Conservation (phyloP, 192 early-diverging fungal species). For the Chytriomyces confervae region DNA sequence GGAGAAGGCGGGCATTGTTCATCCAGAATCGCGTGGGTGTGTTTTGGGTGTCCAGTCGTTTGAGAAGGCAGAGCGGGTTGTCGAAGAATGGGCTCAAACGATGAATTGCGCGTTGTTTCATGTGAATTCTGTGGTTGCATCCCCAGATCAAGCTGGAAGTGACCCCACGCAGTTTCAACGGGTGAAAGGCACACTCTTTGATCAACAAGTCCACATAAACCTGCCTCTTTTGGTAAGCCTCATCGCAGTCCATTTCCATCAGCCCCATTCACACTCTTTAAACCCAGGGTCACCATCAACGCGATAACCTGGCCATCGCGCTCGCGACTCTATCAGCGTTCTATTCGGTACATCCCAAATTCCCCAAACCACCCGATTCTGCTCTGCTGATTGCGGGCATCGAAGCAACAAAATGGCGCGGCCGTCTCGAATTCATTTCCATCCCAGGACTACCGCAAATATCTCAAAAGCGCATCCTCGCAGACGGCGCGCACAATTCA, state of each 20-base stretch:
- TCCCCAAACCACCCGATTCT: conserved; percentile 19
- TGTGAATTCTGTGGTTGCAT: background rate
- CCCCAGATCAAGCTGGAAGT: background rate
- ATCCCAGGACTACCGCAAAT: background rate
- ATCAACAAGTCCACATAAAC: background rate
- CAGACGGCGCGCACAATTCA: conserved; percentile 92
- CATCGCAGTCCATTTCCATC: background rate
- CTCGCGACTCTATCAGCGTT: conserved; percentile 66
- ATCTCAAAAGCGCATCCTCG: conserved; percentile 57
- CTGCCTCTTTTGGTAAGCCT: conserved; percentile 5
- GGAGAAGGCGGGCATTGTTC: conserved; percentile 85
- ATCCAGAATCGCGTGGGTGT: conserved; percentile 32
- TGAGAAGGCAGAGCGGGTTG: conserved; percentile 33
- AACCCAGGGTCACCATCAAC: conserved; percentile 79
- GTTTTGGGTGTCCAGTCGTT: conserved; percentile 63
- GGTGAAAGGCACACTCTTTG: background rate
- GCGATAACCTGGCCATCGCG: conserved; percentile 78
- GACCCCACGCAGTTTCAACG: background rate
- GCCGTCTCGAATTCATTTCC: conserved; percentile 77
- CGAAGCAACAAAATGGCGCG: conserved; percentile 75
- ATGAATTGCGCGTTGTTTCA: background rate
- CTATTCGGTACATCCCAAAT: conserved; percentile 48
- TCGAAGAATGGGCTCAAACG: conserved; percentile 15
- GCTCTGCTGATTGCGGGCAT: conserved; percentile 57
- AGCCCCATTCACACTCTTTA: conserved; percentile 49